A percentile compares a stretch with the other conserved stretches of the same genome.
phyloP scores from a whole-genome alignment of 2,329 filamentous ascomycete species.

The Claviceps spartinae region DNA sequence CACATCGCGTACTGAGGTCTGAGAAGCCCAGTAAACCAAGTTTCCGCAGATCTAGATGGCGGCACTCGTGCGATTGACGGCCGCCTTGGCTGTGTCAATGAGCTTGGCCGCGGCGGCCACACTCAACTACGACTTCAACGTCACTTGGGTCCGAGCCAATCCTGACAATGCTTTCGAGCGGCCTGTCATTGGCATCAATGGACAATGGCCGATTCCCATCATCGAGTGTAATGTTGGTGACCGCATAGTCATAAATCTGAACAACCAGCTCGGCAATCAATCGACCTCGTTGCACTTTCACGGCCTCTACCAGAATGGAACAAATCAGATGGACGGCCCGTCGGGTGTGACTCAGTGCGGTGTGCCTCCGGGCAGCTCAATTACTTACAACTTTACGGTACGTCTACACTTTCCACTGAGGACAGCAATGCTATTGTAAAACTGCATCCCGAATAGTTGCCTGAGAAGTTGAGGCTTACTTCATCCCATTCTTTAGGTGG shows the following conservation, averaged over 20 bases:
- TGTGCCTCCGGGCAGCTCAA: conserved; percentile 48
- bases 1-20: not conserved
- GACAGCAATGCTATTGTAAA: not conserved
- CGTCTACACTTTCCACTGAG: conserved; percentile 4
- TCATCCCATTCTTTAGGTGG: conserved; percentile 24
- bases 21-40: not conserved
- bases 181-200: conserved; percentile 65
- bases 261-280: conserved; percentile 48
- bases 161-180: conserved; percentile 54
- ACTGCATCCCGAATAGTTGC: not conserved
- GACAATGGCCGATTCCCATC: conserved; percentile 57
- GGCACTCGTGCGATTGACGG: conserved; percentile 6
- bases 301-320: conserved; percentile 55
- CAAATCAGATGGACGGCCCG: conserved; percentile 58
- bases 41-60: conserved; percentile 7
- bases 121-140: conserved; percentile 50
- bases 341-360: conserved; percentile 51
- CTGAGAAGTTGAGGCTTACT: not conserved
- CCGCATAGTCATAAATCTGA: conserved; percentile 41
- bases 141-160: conserved; percentile 58
- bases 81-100: conserved; percentile 8
- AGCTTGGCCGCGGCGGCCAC: conserved; percentile 22
- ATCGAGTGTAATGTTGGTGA: conserved; percentile 53
- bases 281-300: conserved; percentile 56
- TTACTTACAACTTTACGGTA: conserved; percentile 59